Evolutionary conservation across 139 green algal species (phyloP).

Genomic region (Chlorella sp.): DNA sequence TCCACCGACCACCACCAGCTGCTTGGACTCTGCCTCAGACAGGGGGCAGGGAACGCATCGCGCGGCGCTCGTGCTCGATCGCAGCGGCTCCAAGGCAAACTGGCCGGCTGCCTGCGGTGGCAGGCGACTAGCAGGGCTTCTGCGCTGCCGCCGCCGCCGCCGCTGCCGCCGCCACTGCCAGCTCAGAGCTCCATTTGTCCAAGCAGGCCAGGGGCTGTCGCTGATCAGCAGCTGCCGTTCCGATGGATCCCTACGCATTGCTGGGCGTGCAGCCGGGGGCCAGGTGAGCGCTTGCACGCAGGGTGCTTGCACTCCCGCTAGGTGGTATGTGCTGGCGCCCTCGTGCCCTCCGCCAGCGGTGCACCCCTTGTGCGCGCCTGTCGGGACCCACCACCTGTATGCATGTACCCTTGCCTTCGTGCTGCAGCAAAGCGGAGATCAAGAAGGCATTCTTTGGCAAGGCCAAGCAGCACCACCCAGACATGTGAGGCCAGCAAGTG

Average conservation of each 20-base stretch:
- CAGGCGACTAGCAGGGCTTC: no score
- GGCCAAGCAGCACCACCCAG: conserved; percentile 67
- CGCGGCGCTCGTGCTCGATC: no score
- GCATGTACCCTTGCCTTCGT: not conserved
- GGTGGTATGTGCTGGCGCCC: no score
- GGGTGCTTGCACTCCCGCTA: not conserved
- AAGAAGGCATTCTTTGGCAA: conserved; percentile 61
- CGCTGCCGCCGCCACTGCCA: not conserved
- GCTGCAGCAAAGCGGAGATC: conserved; percentile 52
- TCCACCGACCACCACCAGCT: no score
- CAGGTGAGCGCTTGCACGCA: not conserved
- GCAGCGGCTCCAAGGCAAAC: no score
- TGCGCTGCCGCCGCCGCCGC: not conserved
- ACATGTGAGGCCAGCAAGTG: conserved; percentile 43
- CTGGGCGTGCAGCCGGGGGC: conserved; percentile 54
- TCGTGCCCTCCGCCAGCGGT: no score
- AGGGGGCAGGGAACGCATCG: no score
- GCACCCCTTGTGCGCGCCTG: no score
- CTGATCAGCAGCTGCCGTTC: no score
- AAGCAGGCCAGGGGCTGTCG: not conserved
- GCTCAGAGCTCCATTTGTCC: no score
- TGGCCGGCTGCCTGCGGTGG: no score
- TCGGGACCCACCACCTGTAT: not conserved
- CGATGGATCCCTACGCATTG: conserved; percentile 58
- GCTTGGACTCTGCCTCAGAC: no score